These are phyloP conservation scores for Epichloe amarillans DNA, from an alignment of 2,329 filamentous ascomycete species.

Conservation along the genomic window DNA sequence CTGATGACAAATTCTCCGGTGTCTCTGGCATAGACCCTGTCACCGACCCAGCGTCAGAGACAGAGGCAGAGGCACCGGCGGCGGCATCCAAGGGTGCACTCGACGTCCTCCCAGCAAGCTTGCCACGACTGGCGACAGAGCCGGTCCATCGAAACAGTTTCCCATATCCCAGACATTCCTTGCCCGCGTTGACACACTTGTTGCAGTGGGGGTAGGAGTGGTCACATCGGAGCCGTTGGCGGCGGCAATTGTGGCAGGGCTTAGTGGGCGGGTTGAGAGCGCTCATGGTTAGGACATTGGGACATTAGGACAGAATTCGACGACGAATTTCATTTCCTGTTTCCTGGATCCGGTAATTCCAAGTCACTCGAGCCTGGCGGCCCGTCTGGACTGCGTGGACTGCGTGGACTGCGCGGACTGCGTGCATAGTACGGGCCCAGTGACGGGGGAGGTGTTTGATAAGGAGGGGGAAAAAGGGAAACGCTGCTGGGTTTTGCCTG, in stretches of 20 bases:
- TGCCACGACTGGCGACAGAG: conserved; percentile 29
- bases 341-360: conserved; percentile 1
- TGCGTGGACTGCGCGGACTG: not conserved
- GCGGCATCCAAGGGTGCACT: conserved; percentile 14
- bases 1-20: conserved; percentile 4
- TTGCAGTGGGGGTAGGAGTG: conserved; percentile 36
- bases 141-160: conserved; percentile 40
- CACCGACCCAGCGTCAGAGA: not conserved
- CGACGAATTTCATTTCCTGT: not conserved
- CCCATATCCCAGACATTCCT: conserved; percentile 40
- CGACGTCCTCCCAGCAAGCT: conserved; percentile 27
- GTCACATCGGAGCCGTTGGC: conserved; percentile 39
- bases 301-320: not conserved
- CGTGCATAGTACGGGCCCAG: conserved; percentile 4
- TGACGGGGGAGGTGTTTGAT: not conserved
- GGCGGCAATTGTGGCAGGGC: conserved; percentile 41
- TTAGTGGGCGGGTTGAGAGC: conserved; percentile 16
- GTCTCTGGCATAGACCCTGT: conserved; percentile 4
- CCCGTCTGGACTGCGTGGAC: conserved; percentile 1
- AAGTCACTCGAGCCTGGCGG: conserved; percentile 6
- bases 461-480: conserved; percentile 1
- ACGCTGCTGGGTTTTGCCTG: not conserved
- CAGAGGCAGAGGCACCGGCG: not conserved
- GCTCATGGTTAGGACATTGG: conserved; percentile 1
- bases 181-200: conserved; percentile 34